Evolutionary conservation across 805 yeast genomes (phyloP).

Genomic region (Metschnikowia santaceciliae): DNA sequence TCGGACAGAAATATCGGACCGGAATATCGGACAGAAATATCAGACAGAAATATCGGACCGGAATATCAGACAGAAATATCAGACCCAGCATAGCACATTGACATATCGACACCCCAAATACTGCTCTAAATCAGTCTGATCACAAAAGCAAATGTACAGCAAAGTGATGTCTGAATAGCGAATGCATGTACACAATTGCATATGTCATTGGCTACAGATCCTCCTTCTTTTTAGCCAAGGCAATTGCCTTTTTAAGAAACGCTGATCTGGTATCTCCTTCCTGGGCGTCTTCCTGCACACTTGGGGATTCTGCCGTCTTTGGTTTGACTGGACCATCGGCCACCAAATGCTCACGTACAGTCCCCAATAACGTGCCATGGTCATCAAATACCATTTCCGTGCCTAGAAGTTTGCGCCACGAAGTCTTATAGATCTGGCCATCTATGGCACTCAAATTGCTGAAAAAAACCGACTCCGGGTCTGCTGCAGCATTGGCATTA

Average conservation of each 20-base stretch:
- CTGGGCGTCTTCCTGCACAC: conserved; percentile 15
- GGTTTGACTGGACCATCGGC: conserved; percentile 24
- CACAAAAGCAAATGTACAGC: no score
- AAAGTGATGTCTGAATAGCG: no score
- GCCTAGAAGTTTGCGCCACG: conserved; percentile 77
- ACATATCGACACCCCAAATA: no score
- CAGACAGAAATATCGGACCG: no score
- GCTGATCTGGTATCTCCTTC: conserved; percentile 19
- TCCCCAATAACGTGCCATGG: conserved; percentile 38
- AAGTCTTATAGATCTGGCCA: conserved; percentile 60
- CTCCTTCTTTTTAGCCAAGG: conserved; percentile 9
- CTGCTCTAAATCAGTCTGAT: no score
- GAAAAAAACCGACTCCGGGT: conserved; percentile 17
- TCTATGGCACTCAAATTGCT: conserved; percentile 33
- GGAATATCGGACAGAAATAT: no score
- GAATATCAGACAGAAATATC: no score
- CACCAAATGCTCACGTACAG: conserved; percentile 36
- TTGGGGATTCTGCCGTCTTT: conserved; percentile 5
- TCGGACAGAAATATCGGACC: no score
- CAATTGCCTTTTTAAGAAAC: conserved; percentile 22
- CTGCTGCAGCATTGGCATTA: conserved; percentile 21
- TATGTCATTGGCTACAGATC: background rate
- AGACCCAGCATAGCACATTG: no score
- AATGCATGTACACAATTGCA: no score
- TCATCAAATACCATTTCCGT: conserved; percentile 53